These are phyloP conservation scores for Saxophila tyrrhenica DNA, from an alignment of 495 filamentous ascomycete genomes.

Conservation along the genomic window DNA sequence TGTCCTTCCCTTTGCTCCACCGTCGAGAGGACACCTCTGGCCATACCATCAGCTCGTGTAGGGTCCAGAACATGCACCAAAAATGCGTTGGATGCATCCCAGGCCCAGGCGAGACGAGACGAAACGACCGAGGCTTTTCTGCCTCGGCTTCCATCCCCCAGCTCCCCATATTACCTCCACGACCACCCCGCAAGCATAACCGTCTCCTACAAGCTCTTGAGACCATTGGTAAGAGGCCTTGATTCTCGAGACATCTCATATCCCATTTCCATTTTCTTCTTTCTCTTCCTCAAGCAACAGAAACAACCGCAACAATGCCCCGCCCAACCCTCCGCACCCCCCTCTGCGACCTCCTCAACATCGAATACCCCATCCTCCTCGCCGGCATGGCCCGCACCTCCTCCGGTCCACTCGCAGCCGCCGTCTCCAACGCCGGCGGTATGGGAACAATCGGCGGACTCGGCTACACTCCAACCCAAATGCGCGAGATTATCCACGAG, in stretches of 20 bases:
- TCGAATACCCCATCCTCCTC: constrained; percentile 72
- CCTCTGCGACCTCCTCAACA: constrained; percentile 59
- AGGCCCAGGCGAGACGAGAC: no score
- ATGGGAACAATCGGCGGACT: constrained; percentile 77
- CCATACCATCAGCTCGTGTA: no score
- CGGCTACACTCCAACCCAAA: constrained; percentile 69
- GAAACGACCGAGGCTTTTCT: not conserved
- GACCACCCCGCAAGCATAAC: not conserved
- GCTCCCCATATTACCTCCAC: not conserved
- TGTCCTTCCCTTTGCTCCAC: no score
- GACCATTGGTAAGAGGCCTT: not conserved
- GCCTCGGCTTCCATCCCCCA: not conserved
- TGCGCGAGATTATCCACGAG: constrained; percentile 69
- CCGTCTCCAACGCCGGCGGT: constrained; percentile 79
- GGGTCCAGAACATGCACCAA: no score
- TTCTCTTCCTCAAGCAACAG: not conserved
- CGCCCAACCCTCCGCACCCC: constrained; percentile 55
- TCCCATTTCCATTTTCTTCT: not conserved
- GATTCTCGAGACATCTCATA: not conserved
- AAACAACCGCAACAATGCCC: constrained; percentile 6
- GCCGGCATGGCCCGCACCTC: constrained; percentile 83
- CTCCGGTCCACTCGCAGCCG: constrained; percentile 65
- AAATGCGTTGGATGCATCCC: no score
- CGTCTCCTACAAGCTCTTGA: not conserved
- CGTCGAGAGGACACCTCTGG: no score